Base-by-base conservation (phyloP, 2,329 filamentous ascomycete genomes). In the Penicillium griseofulvum region DNA sequence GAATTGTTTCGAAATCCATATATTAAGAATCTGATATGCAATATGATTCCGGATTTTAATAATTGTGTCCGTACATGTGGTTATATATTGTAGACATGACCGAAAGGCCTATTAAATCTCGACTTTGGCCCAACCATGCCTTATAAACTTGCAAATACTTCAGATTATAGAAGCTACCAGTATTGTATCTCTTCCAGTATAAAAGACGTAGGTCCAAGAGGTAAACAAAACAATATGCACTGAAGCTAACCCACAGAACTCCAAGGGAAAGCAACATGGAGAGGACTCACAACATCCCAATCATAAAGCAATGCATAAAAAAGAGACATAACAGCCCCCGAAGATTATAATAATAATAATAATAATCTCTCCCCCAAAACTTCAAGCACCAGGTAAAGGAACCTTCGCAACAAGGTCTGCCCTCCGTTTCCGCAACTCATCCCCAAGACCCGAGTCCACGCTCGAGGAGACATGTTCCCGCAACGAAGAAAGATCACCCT, bases 401-500 rank as follows among this genome's bases (percentile, higher is more conserved):
- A 58, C 43, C 33, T 64, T 60, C 17, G 56, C 53, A 36, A 59
- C 50, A 33, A 59, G 43, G 26, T 65, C 60, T 34, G 58, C 55
- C 29, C 61, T 69, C 38, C 69, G 59, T 49, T 61, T 64, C n/a
- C 90, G 24, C 91, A 97, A 74, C 82, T 97, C 28, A 92, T 97
- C 74, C 87, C 91, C 69, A 93, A 96, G 89, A 87, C 90, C 10
- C 87, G 89, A 38, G 85, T 91, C 72, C 17, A 68, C 61, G 5
- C 62, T 65, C 4, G 68, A 65, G 9, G 65, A 58, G 31, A 62
- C 58, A 33, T 65, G 57, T 49, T 61, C 59, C 24, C 49, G 56
- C 8, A 58, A 55, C 3, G 57, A 38, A 0, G 52, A 37, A 22
- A 58, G 49, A 50, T 72, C 68, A 11, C 66, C 69, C 12, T 60